Evolutionary conservation across 2,329 filamentous ascomycete genomes (phyloP).

Genomic region (Verticillium longisporum): DNA sequence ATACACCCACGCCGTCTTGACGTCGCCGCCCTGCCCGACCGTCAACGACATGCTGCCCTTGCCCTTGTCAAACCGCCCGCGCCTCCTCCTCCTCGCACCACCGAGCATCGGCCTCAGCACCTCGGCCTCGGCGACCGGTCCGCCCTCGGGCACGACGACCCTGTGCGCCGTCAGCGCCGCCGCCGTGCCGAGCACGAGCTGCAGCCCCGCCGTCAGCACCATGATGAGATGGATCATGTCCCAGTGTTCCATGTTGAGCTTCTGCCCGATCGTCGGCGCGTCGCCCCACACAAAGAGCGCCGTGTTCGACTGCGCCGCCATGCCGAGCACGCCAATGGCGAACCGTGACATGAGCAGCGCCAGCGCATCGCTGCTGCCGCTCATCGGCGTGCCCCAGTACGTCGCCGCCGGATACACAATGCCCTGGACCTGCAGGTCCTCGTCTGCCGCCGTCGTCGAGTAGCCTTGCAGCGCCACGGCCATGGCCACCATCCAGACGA

Average conservation of each 20-base stretch:
- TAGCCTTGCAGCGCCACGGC: slow-evolving; percentile 35
- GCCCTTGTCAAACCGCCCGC: background rate
- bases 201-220: slow-evolving; percentile 21
- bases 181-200: slow-evolving; percentile 18
- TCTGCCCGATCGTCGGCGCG: slow-evolving; percentile 22
- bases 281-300: slow-evolving; percentile 17
- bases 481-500: slow-evolving; percentile 24
- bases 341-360: slow-evolving; percentile 27
- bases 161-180: slow-evolving; percentile 16
- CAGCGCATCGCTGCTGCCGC: slow-evolving; percentile 24
- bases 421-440: slow-evolving; percentile 19
- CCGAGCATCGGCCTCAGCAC: slow-evolving; percentile 10
- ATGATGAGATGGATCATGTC: slow-evolving; percentile 22
- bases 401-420: slow-evolving; percentile 36
- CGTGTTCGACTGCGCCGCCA: slow-evolving; percentile 22
- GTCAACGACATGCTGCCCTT: background rate
- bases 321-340: slow-evolving; percentile 25
- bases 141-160: slow-evolving; percentile 15
- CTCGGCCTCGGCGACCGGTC: slow-evolving; percentile 9
- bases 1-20: slow-evolving; percentile 8
- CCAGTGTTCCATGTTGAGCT: slow-evolving; percentile 25
- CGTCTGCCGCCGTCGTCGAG: slow-evolving; percentile 13
- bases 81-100: background rate
- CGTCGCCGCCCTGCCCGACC: background rate
- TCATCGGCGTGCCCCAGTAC: slow-evolving; percentile 23